phyloP scores from a whole-genome alignment of 768 basidiomycete species.

The Leccinum disarticulatum region DNA sequence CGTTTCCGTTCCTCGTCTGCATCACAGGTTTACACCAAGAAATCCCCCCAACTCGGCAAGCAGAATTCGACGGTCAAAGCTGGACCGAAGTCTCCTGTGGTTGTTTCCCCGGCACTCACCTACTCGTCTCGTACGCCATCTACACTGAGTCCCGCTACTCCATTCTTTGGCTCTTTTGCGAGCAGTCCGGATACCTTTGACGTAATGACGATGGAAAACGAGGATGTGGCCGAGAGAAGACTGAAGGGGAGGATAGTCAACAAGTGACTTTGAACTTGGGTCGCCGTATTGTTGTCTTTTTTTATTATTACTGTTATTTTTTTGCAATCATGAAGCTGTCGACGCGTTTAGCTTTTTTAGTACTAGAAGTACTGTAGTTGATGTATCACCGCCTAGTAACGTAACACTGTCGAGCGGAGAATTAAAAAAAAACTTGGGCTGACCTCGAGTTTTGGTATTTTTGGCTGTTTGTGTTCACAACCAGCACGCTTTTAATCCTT shows the following conservation, averaged over 20 bases:
- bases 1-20: conserved; percentile 13
- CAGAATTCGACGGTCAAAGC: conserved; percentile 26
- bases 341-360: conserved; percentile 6
- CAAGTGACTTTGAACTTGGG: conserved; percentile 7
- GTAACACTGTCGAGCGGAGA: conserved; percentile 23
- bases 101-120: conserved; percentile 67
- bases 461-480: conserved; percentile 7
- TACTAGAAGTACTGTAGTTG: neutral
- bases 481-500: conserved; percentile 11
- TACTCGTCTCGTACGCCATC: conserved; percentile 65
- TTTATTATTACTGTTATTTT: conserved; percentile 4
- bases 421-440: conserved; percentile 1
- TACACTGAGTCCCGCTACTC: conserved; percentile 69
- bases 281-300: conserved; percentile 1
- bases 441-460: conserved; percentile 8
- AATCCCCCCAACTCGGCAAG: conserved; percentile 13
- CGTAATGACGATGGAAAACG: conserved; percentile 19
- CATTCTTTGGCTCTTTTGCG: conserved; percentile 63
- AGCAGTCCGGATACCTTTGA: conserved; percentile 34
- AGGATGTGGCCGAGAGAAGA: conserved; percentile 26
- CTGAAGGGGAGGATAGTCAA: conserved; percentile 19
- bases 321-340: conserved; percentile 10
- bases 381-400: neutral
- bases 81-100: conserved; percentile 46
- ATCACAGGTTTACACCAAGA: conserved; percentile 14